Evolutionary conservation across 1,139 yeast species (phyloP).

Genomic region (Arxiozyma bovina): DNA sequence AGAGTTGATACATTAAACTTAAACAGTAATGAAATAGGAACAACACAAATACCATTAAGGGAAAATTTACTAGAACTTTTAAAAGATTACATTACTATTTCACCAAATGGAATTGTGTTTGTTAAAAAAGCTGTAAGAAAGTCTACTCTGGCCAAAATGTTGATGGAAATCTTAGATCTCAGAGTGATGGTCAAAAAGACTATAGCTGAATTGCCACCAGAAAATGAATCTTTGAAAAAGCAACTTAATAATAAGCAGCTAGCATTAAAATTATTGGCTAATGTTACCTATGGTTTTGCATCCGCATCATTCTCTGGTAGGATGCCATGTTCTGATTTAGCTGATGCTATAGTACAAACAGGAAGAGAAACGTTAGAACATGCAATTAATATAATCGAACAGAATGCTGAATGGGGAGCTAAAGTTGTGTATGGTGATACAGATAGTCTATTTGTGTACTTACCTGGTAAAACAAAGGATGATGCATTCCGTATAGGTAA

Average conservation of each 20-base stretch:
- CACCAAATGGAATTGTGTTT: conserved; percentile 85
- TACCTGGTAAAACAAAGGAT: conserved; percentile 69
- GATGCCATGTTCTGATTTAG: conserved; percentile 93
- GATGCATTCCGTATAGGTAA: conserved; percentile 75
- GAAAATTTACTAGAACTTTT: conserved; percentile 50
- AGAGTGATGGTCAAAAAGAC: conserved; percentile 72
- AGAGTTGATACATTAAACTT: conserved; percentile 47
- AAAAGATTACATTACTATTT: conserved; percentile 47
- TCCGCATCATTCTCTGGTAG: conserved; percentile 93
- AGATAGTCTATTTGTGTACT: conserved; percentile 80
- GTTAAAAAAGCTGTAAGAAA: conserved; percentile 57
- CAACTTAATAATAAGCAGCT: conserved; percentile 70
- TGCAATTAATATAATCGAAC: conserved; percentile 63
- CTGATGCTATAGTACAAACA: conserved; percentile 87
- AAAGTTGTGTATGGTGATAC: conserved; percentile 96
- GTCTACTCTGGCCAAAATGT: conserved; percentile 74
- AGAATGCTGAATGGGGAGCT: conserved; percentile 61
- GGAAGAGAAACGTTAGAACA: conserved; percentile 75
- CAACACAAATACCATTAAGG: conserved; percentile 42
- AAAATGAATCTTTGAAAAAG: conserved; percentile 36
- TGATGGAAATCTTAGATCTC: conserved; percentile 70
- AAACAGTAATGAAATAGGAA: conserved; percentile 45
- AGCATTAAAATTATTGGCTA: conserved; percentile 83
- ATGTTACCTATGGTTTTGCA: conserved; percentile 92
- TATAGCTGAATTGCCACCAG: conserved; percentile 42